Evolutionary conservation across 441 rosid genomes (phyloP).

Genomic region (Pelargonium citronellum): DNA sequence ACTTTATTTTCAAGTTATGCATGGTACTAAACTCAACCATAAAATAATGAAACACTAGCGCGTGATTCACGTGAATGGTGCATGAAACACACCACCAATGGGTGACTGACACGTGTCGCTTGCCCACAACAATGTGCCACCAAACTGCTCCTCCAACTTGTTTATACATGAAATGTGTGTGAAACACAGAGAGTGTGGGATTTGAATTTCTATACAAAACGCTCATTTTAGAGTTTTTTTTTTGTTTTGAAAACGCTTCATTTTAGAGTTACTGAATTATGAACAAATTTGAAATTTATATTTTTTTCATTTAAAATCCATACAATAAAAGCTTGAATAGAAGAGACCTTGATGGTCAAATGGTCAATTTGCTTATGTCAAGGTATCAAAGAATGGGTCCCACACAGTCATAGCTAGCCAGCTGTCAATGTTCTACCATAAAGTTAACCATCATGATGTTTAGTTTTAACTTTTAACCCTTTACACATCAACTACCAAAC

Average conservation of each 20-base stretch:
- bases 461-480: background rate
- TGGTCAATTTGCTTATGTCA: background rate
- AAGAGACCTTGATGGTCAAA: background rate
- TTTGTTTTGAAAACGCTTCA: too few relatives aligned
- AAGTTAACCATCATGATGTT: slow-evolving; percentile 4
- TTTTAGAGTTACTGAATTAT: too few relatives aligned
- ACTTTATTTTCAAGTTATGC: background rate
- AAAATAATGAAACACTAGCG: background rate
- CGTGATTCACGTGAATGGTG: background rate
- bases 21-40: background rate
- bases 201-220: too few relatives aligned
- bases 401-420: background rate
- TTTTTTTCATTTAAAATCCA: too few relatives aligned
- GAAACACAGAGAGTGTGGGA: too few relatives aligned
- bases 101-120: background rate
- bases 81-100: background rate
- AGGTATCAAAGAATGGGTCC: background rate
- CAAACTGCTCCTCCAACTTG: background rate
- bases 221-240: too few relatives aligned
- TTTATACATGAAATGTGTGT: background rate
- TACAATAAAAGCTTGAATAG: too few relatives aligned
- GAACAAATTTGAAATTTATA: too few relatives aligned
- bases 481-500: background rate
- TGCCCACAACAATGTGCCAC: background rate
- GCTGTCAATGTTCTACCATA: background rate